phyloP scores from a whole-genome alignment of 495 filamentous ascomycete genomes.

The Extremus antarcticus region DNA sequence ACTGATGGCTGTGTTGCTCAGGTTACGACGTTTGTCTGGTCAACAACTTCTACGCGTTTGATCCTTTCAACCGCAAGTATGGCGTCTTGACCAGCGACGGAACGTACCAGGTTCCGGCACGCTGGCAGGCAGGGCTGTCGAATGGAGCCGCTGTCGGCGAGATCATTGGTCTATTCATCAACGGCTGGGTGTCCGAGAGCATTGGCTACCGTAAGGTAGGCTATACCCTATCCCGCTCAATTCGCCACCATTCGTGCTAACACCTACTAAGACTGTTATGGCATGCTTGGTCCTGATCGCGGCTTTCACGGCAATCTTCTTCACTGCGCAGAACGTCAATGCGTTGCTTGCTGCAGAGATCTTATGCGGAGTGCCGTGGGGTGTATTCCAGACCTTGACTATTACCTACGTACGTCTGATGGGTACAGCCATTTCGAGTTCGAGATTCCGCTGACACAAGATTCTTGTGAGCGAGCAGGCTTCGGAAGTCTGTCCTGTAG shows the following conservation, averaged over 20 bases:
- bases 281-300: slow-evolving; percentile 51
- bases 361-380: slow-evolving; percentile 69
- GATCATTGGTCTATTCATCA: slow-evolving; percentile 66
- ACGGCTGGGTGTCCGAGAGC: slow-evolving; percentile 63
- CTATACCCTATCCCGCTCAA: not conserved
- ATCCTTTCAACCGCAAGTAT: slow-evolving; percentile 57
- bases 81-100: slow-evolving; percentile 46
- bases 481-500: slow-evolving; percentile 50
- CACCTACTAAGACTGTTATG: slow-evolving; percentile 44
- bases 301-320: slow-evolving; percentile 66
- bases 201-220: slow-evolving; percentile 54
- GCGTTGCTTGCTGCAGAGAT: slow-evolving; percentile 63
- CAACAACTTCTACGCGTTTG: slow-evolving; percentile 30
- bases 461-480: too few species aligned
- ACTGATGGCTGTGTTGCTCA: not conserved
- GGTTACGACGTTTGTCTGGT: slow-evolving; percentile 52
- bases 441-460: too few species aligned
- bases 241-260: not conserved
- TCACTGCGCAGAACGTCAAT: slow-evolving; percentile 60
- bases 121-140: slow-evolving; percentile 68
- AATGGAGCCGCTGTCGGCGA: slow-evolving; percentile 56
- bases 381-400: slow-evolving; percentile 53
- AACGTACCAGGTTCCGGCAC: slow-evolving; percentile 55
- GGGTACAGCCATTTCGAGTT: too few species aligned
- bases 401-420: slow-evolving; percentile 46